These are phyloP conservation scores for Globisporangium heterothallicum DNA, from an alignment of 352 stramenopile species.

Conservation along the genomic window DNA sequence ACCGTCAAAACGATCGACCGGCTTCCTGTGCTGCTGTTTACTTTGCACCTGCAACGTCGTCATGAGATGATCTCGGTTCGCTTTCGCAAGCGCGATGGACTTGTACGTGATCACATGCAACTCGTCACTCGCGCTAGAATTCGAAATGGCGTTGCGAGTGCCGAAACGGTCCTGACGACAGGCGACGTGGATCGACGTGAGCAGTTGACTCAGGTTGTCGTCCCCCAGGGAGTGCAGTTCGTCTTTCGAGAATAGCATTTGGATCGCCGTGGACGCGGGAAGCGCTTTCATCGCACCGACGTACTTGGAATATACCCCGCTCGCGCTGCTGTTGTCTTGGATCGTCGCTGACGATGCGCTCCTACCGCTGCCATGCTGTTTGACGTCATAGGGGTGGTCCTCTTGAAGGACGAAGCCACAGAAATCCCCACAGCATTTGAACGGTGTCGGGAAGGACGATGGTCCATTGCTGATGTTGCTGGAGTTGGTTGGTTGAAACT, in stretches of 20 bases:
- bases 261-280: slow-evolving; percentile 26
- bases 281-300: background rate
- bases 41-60: slow-evolving; percentile 10
- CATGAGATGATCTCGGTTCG: slow-evolving; percentile 43
- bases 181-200: slow-evolving; percentile 31
- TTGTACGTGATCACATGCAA: slow-evolving; percentile 67
- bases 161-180: slow-evolving; percentile 13
- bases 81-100: slow-evolving; percentile 68
- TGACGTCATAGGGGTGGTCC: slow-evolving; percentile 10
- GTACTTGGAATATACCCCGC: background rate
- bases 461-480: background rate
- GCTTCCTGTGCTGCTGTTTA: background rate
- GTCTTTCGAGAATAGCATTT: slow-evolving; percentile 47
- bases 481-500: background rate
- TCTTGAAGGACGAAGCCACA: slow-evolving; percentile 49
- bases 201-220: slow-evolving; percentile 30
- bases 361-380: background rate
- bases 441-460: slow-evolving; percentile 54
- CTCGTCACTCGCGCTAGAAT: slow-evolving; percentile 12
- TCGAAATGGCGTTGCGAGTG: slow-evolving; percentile 1
- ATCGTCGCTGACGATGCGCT: no score
- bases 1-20: no score
- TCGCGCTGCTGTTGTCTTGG: slow-evolving; percentile 11
- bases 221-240: slow-evolving; percentile 32
- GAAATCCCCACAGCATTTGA: slow-evolving; percentile 77